Evolutionary conservation across 257 asterid genomes (phyloP).

Genomic region (Solanum pimpinellifolium): DNA sequence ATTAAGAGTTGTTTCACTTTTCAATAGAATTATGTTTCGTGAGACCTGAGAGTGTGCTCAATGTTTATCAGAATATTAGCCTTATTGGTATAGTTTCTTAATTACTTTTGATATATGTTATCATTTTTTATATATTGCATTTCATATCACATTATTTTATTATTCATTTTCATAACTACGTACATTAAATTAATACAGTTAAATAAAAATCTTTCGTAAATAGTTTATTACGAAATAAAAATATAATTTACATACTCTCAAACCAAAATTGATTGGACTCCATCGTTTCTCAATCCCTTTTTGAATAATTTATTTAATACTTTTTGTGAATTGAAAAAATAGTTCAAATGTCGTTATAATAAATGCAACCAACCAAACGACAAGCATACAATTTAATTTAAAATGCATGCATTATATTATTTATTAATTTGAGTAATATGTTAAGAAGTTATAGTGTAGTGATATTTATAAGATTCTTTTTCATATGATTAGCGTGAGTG

Average conservation of each 20-base stretch:
- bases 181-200: no score
- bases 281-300: not conserved
- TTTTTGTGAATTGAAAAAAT: not conserved
- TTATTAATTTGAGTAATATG: not conserved
- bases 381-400: not conserved
- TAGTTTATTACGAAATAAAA: no score
- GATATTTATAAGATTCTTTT: not conserved
- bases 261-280: not conserved
- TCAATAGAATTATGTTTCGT: not conserved
- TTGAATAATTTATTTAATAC: not conserved
- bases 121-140: not conserved
- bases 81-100: not conserved
- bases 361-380: not conserved
- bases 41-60: not conserved
- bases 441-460: not conserved
- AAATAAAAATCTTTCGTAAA: accelerated
- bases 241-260: not conserved
- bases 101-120: not conserved
- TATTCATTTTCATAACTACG: not conserved
- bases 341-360: not conserved
- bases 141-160: not conserved
- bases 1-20: not conserved
- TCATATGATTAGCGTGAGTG: not conserved
- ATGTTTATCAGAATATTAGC: not conserved
- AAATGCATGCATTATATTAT: not conserved